phyloP scores from a whole-genome alignment of 108 stramenopile genomes.

The Conticribra weissflogii region DNA sequence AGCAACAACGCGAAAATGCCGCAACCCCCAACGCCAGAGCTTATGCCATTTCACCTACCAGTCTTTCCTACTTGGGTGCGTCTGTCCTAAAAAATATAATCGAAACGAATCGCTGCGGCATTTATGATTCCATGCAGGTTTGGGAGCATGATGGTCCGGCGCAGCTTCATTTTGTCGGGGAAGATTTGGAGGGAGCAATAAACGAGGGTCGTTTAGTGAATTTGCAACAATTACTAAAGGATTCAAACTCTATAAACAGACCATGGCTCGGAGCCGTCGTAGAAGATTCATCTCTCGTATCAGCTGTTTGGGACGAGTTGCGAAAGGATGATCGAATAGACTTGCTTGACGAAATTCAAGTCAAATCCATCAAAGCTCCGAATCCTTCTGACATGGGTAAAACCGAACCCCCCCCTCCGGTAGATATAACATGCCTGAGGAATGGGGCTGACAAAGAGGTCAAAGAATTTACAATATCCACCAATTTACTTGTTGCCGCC shows the following conservation, averaged over 20 bases:
- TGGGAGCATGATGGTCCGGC: slow-evolving; percentile 85
- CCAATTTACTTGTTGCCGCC: slow-evolving; percentile 72
- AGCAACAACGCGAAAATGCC: slow-evolving; percentile 1
- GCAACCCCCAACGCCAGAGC: slow-evolving; percentile 74
- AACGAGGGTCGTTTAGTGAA: slow-evolving; percentile 38
- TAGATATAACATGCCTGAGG: slow-evolving; percentile 16
- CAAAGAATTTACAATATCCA: slow-evolving; percentile 20
- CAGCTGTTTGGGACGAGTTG: slow-evolving; percentile 66
- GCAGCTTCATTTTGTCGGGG: slow-evolving; percentile 61
- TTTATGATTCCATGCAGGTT: slow-evolving; percentile 87
- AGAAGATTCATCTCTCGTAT: slow-evolving; percentile 70
- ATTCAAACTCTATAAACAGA: slow-evolving; percentile 11
- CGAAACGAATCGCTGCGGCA: slow-evolving; percentile 42
- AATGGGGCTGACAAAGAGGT: neutral
- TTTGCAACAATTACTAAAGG: slow-evolving; percentile 25
- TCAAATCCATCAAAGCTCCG: slow-evolving; percentile 38
- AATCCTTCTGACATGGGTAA: slow-evolving; percentile 27
- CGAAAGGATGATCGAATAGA: slow-evolving; percentile 48
- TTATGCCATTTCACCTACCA: slow-evolving; percentile 81
- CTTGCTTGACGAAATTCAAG: slow-evolving; percentile 39
- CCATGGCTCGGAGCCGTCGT: slow-evolving; percentile 73
- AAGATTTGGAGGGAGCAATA: slow-evolving; percentile 58
- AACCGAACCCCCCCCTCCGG: slow-evolving; percentile 31
- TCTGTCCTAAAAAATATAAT: slow-evolving; percentile 33
- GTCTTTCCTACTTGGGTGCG: slow-evolving; percentile 59